Conservation (phyloP, 768 basidiomycete species). For the Phlebiopsis gigantea region DNA sequence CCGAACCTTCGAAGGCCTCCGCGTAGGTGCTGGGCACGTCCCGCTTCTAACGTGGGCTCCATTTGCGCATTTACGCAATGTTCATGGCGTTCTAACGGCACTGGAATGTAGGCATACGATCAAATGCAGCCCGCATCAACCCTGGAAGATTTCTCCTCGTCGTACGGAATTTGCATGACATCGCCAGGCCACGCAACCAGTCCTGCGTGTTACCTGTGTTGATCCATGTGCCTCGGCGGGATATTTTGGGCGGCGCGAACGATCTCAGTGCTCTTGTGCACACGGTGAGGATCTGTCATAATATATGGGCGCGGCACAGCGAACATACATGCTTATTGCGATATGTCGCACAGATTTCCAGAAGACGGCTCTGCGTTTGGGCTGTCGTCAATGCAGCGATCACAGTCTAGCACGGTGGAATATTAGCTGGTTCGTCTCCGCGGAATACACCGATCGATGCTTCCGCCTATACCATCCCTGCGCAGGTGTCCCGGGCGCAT, state of each 20-base stretch:
- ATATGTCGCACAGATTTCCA: conserved; percentile 47
- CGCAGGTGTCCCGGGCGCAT: conserved; percentile 51
- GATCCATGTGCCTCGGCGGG: conserved; percentile 50
- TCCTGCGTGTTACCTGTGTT: conserved; percentile 54
- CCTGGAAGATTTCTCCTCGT: conserved; percentile 51
- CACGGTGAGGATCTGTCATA: no score
- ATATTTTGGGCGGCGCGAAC: conserved; percentile 47
- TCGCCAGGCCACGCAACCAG: conserved; percentile 52
- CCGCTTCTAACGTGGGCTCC: conserved; percentile 55
- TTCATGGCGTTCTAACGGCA: background rate
- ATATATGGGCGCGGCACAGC: no score
- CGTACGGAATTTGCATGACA: conserved; percentile 58
- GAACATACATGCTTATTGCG: no score
- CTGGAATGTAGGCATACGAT: conserved; percentile 45
- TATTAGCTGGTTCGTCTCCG: conserved; percentile 49
- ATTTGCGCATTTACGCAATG: background rate
- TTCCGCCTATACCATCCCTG: background rate
- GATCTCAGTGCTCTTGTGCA: conserved; percentile 62
- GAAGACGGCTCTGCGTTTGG: conserved; percentile 56
- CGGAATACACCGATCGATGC: background rate
- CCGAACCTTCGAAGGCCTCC: conserved; percentile 61
- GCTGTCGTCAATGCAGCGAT: conserved; percentile 62
- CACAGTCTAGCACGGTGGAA: conserved; percentile 70
- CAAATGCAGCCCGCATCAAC: conserved; percentile 60
- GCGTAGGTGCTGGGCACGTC: conserved; percentile 65